phyloP scores from a whole-genome alignment of 1,284 basidiomycete genomes.

The Austropuccinia psidii region DNA sequence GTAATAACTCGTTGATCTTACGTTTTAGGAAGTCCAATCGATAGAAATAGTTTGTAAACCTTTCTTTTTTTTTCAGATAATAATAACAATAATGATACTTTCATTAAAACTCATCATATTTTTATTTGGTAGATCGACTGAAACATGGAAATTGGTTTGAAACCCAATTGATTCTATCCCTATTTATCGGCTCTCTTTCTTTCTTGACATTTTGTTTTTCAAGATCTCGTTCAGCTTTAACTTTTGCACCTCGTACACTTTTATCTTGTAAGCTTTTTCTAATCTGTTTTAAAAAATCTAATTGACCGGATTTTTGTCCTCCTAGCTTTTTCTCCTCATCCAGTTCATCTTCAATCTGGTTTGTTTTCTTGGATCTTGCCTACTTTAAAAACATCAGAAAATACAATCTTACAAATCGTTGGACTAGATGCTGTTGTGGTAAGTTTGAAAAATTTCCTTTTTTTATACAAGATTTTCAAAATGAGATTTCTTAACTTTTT shows the following conservation, averaged over 20 bases:
- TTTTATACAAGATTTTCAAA: constrained; percentile 41
- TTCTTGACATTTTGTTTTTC: constrained; percentile 24
- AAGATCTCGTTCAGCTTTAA: background rate
- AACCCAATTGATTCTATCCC: constrained; percentile 21
- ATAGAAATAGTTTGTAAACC: constrained; percentile 22
- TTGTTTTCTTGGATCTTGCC: constrained; percentile 31
- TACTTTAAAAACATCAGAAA: constrained; percentile 23
- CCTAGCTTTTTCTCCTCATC: constrained; percentile 6
- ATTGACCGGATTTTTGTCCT: background rate
- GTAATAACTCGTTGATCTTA: too few species aligned
- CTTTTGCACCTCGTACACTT: constrained; percentile 15
- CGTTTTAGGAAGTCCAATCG: constrained; percentile 35
- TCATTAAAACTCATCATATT: background rate
- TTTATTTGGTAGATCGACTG: background rate
- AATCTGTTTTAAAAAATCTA: background rate
- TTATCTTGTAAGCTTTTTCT: background rate
- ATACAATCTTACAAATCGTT: constrained; percentile 37
- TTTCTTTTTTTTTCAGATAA: background rate
- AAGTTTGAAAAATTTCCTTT: too few species aligned
- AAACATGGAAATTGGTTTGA: constrained; percentile 29
- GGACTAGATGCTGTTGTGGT: constrained; percentile 46
- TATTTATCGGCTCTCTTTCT: constrained; percentile 11
- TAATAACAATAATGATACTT: background rate
- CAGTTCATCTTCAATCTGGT: constrained; percentile 15
- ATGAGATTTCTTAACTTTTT: constrained; percentile 44